Conservation (phyloP, 805 yeast species). For the Starmerella powellii region DNA sequence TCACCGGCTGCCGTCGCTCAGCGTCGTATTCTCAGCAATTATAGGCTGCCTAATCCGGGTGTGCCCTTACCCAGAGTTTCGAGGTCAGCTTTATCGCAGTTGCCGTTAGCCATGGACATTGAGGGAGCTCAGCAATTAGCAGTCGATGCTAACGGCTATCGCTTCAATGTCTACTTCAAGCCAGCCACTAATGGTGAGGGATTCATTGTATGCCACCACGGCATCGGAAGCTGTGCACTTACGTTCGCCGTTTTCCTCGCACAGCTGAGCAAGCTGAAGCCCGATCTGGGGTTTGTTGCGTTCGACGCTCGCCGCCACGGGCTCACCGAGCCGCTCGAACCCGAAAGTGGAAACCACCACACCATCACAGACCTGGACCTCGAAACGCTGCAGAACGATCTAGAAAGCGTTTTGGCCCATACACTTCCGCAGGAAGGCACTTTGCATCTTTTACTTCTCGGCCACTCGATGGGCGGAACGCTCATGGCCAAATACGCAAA, state of each 20-base stretch:
- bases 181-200: conserved; percentile 12
- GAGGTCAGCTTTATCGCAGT: too few relatives aligned
- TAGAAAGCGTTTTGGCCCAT: conserved; percentile 35
- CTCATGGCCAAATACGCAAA: conserved; percentile 47
- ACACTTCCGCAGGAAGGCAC: conserved; percentile 28
- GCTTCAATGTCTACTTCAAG: conserved; percentile 9
- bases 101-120: conserved; percentile 2
- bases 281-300: conserved; percentile 48
- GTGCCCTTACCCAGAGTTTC: too few relatives aligned
- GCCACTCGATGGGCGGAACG: conserved; percentile 91
- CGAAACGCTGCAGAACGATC: conserved; percentile 47
- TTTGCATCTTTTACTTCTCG: conserved; percentile 44
- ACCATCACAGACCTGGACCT: conserved; percentile 32
- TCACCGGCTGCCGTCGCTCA: too few relatives aligned
- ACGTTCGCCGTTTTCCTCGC: conserved; percentile 51
- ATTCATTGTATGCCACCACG: conserved; percentile 71
- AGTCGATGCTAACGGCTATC: conserved; percentile 8
- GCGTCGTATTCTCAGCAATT: too few relatives aligned
- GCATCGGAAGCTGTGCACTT: conserved; percentile 84
- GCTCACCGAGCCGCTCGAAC: conserved; percentile 3
- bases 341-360: conserved; percentile 26
- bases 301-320: conserved; percentile 90
- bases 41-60: too few relatives aligned
- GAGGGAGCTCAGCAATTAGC: not conserved
- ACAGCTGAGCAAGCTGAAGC: conserved; percentile 28